Base-by-base conservation (phyloP, 1,284 basidiomycete genomes). In the Tetrapyrgos nigripes region DNA sequence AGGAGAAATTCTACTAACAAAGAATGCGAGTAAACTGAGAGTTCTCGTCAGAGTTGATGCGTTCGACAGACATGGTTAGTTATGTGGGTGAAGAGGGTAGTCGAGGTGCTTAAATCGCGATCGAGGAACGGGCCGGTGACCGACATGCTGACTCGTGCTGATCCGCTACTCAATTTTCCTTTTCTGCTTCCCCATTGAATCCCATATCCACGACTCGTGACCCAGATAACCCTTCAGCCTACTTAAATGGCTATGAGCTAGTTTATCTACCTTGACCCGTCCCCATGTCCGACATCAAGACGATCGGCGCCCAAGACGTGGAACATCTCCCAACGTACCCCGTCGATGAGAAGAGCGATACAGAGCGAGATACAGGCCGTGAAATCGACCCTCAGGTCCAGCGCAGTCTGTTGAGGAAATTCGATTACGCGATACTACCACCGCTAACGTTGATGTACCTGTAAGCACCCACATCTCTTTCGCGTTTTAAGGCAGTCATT, bases 31-130 rank as follows among this genome's bases (percentile, higher is more conserved):
- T 66, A 65, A 75, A 74, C 31, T 71, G 62, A 4, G 75, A 70
- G 62, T 79, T 79, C 51, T 83, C 77, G 11, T 66, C 46, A 3
- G 79, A 76, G 70, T 85, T 84, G 61, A 85, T 78, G 64, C 78
- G 82, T 69, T 83, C 78, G 57, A 84, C 66, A 37, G 76, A 76
- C 80, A 79, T 82, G 66, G 61, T 64, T 45, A 44, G 54, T 6
- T 43, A 27, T 53, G 27, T 23, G 43, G 48, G 21, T 53, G 44
- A 14, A 48, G 24, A 35, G 9, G 23, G 27, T 40, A 27, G n/a
- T 23, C 21, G 50, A 10, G 43, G 24, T 35, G 46, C 28, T 40
- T 35, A 48, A 35, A 23, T 23, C 13, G 13, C n/a, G 24, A 21
- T 53, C 50, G 50, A 28, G 51, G 48, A 37, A 35, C 28, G 28